A percentile compares a stretch with the other conserved stretches of the same genome.
These are phyloP conservation scores for Penicillium steckii DNA, from an alignment of 495 filamentous ascomycete species.

Conservation along the genomic window DNA sequence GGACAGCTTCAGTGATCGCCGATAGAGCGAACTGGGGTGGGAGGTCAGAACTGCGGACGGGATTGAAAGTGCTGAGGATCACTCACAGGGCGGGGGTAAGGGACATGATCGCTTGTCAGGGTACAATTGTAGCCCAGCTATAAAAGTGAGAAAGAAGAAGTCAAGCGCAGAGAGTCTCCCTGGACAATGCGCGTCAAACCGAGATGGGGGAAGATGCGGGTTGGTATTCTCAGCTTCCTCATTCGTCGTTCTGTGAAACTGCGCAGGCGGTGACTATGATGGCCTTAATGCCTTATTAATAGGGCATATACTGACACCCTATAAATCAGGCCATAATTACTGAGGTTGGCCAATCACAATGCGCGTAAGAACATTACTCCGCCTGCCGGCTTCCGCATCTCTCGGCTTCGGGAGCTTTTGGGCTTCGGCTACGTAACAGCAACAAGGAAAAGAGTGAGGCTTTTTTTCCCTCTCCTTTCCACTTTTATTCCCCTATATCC, in stretches of 20 bases:
- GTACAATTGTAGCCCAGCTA: constrained; percentile 4
- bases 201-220: constrained; percentile 12
- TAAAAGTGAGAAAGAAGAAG: not conserved
- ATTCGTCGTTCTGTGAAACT: constrained; percentile 31
- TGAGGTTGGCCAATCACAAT: not conserved
- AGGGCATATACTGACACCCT: no score
- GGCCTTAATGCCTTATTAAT: constrained; percentile 20
- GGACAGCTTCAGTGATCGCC: constrained; percentile 85
- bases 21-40: constrained; percentile 76
- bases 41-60: constrained; percentile 16
- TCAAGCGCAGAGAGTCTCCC: constrained; percentile 1
- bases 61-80: not conserved
- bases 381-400: constrained; percentile 27
- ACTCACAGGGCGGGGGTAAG: constrained; percentile 39
- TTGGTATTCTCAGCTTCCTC: constrained; percentile 29
- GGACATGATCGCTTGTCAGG: constrained; percentile 32
- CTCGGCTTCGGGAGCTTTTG: constrained; percentile 23
- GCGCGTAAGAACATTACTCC: constrained; percentile 44
- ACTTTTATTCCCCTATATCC: constrained; percentile 1
- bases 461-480: constrained; percentile 6
- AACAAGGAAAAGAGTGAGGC: constrained; percentile 9
- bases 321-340: not conserved
- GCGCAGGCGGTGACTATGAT: constrained; percentile 18
- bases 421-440: constrained; percentile 29
- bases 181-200: constrained; percentile 9